A percentile compares a stretch with the other conserved stretches of the same genome.
Evolutionary conservation across 306 rosid genomes (phyloP).

Genomic region (Clitoria ternatea): DNA sequence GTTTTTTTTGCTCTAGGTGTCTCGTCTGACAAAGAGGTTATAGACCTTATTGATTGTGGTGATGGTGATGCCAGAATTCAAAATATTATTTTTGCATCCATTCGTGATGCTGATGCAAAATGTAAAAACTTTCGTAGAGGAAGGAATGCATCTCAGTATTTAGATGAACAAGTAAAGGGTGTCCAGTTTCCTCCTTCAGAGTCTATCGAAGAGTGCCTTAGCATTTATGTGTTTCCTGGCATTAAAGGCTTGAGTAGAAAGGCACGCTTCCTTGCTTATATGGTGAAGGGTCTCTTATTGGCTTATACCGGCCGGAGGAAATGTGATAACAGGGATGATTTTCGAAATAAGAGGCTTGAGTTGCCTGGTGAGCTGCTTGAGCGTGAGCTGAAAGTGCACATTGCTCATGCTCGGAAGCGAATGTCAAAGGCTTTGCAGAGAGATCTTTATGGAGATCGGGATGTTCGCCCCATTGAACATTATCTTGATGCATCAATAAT

Average conservation of each 20-base stretch:
- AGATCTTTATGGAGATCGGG: conserved; percentile 77
- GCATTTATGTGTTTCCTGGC: conserved; percentile 56
- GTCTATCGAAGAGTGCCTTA: conserved; percentile 63
- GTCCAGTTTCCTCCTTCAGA: conserved; percentile 77
- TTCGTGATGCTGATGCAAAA: conserved; percentile 59
- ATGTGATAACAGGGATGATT: conserved; percentile 85
- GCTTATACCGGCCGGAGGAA: conserved; percentile 69
- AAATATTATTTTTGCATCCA: conserved; percentile 72
- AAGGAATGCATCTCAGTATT: conserved; percentile 33
- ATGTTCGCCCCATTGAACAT: conserved; percentile 62
- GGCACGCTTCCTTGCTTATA: conserved; percentile 81
- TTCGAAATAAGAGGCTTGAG: conserved; percentile 88
- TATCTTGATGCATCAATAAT: conserved; percentile 91
- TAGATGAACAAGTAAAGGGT: conserved; percentile 45
- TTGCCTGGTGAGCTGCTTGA: conserved; percentile 84
- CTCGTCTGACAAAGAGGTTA: conserved; percentile 69
- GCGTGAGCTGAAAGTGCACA: conserved; percentile 80
- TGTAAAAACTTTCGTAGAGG: conserved; percentile 49
- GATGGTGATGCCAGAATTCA: conserved; percentile 49
- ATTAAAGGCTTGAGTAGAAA: conserved; percentile 54
- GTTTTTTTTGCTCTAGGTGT: conserved; percentile 82
- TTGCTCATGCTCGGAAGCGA: conserved; percentile 76
- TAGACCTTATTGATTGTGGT: conserved; percentile 64
- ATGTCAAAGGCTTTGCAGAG: conserved; percentile 85
- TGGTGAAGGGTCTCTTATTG: conserved; percentile 86